Conservation (phyloP, 257 asterid species). For the Henckelia pumila region DNA sequence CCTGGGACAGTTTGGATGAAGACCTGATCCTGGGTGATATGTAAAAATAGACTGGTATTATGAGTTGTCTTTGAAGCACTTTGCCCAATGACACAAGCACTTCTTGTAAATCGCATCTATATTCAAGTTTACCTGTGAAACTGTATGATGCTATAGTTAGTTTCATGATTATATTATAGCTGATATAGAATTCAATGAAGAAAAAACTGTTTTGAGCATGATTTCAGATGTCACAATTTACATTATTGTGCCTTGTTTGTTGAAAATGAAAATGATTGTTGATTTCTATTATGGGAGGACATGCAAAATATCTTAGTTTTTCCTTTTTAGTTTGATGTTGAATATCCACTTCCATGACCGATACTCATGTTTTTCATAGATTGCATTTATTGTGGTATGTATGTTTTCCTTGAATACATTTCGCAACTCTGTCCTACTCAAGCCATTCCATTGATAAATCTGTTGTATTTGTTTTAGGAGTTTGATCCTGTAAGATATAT, state of each 20-base stretch:
- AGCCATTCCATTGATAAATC: constrained; percentile 30
- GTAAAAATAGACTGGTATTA: background rate
- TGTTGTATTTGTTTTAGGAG: constrained; percentile 47
- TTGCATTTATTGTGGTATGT: constrained; percentile 13
- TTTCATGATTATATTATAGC: background rate
- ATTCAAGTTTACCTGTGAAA: constrained; percentile 6
- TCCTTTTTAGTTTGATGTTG: constrained; percentile 16
- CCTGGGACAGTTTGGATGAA: background rate
- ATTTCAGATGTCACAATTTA: constrained; percentile 16
- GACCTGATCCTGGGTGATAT: background rate
- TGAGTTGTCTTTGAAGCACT: constrained; percentile 2
- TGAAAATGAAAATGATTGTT: constrained; percentile 7
- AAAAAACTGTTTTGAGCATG: constrained; percentile 5
- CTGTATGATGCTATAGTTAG: background rate
- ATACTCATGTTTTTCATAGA: constrained; percentile 15
- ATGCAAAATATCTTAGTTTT: constrained; percentile 1
- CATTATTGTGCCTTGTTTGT: constrained; percentile 4
- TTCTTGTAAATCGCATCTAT: background rate
- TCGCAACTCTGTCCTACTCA: constrained; percentile 9
- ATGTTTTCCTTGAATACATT: constrained; percentile 8
- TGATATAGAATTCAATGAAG: background rate
- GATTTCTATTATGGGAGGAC: constrained; percentile 15
- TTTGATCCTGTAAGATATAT: constrained; percentile 85
- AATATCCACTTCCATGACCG: constrained; percentile 20
- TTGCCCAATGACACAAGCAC: constrained; percentile 1